Evolutionary conservation across 768 basidiomycete genomes (phyloP).

Genomic region (Suillus fuscotomentosus): DNA sequence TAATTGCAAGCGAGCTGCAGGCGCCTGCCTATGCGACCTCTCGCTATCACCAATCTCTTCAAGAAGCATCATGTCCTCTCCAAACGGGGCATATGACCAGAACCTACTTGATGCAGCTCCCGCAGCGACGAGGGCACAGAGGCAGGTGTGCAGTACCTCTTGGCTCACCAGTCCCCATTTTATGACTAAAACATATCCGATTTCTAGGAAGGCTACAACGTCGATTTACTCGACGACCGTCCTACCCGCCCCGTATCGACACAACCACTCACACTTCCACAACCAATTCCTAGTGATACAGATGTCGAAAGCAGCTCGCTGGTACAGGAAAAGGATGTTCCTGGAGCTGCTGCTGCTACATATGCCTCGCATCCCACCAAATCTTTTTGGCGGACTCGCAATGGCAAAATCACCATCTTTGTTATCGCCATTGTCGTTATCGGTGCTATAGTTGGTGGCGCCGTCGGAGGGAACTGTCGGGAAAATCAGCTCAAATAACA

Average conservation of each 20-base stretch:
- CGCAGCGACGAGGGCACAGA: conserved; percentile 39
- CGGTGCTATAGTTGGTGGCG: conserved; percentile 56
- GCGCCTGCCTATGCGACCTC: conserved; percentile 19
- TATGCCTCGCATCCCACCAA: conserved; percentile 4
- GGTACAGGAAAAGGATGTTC: conserved; percentile 12
- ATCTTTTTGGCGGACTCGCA: conserved; percentile 51
- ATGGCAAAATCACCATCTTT: conserved; percentile 39
- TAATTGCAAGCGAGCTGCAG: neutral
- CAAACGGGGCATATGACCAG: conserved; percentile 33
- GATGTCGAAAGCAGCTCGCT: conserved; percentile 12
- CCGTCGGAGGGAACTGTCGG: conserved; percentile 52
- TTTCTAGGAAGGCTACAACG: conserved; percentile 52
- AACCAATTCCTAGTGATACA: conserved; percentile 8
- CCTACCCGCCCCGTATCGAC: conserved; percentile 19
- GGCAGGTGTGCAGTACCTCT: conserved; percentile 33
- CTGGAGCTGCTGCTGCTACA: neutral
- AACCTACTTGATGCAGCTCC: conserved; percentile 39
- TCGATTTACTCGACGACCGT: conserved; percentile 39
- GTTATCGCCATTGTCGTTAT: conserved; percentile 41
- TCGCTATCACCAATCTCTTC: neutral
- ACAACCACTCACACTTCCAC: conserved; percentile 16
- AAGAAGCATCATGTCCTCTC: conserved; percentile 23
- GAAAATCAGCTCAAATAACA: conserved; percentile 14
- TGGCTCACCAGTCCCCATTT: conserved; percentile 1
- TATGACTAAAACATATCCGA: neutral